A percentile compares a stretch with the other conserved stretches of the same genome.
These are phyloP conservation scores for Mucor indicus DNA, from an alignment of 371 early-diverging fungal genomes.

Conservation along the genomic window DNA sequence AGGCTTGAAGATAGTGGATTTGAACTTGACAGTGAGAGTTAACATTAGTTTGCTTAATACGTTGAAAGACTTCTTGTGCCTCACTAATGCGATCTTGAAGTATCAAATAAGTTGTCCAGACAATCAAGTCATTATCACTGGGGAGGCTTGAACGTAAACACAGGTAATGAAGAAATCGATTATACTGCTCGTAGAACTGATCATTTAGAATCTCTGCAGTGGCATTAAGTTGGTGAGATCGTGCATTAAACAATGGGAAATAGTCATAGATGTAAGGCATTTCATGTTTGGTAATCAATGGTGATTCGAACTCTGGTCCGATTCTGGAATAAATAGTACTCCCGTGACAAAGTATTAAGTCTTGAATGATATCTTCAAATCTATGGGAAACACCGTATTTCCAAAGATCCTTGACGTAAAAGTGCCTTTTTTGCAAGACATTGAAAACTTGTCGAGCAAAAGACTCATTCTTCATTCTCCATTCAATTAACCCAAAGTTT, in stretches of 20 bases:
- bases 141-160: constrained; percentile 21
- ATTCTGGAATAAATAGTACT: constrained; percentile 13
- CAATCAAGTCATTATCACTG: constrained; percentile 30
- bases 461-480: constrained; percentile 26
- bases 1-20: constrained; percentile 51
- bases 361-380: constrained; percentile 22
- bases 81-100: constrained; percentile 58
- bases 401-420: constrained; percentile 21
- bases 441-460: constrained; percentile 35
- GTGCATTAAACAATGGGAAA: constrained; percentile 51
- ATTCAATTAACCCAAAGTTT: constrained; percentile 22
- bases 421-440: constrained; percentile 8
- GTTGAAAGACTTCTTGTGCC: constrained; percentile 30
- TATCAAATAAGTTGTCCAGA: constrained; percentile 43
- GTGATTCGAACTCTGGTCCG: constrained; percentile 42
- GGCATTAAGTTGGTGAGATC: constrained; percentile 23
- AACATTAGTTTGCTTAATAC: constrained; percentile 3
- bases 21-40: constrained; percentile 30
- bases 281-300: constrained; percentile 18
- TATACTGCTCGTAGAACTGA: constrained; percentile 42
- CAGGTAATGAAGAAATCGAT: constrained; percentile 38
- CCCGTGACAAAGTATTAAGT: constrained; percentile 19
- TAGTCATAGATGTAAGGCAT: constrained; percentile 36
- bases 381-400: constrained; percentile 34
- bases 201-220: constrained; percentile 35